Conservation (phyloP, 1,284 basidiomycete genomes). For the Puccinia triticina region DNA sequence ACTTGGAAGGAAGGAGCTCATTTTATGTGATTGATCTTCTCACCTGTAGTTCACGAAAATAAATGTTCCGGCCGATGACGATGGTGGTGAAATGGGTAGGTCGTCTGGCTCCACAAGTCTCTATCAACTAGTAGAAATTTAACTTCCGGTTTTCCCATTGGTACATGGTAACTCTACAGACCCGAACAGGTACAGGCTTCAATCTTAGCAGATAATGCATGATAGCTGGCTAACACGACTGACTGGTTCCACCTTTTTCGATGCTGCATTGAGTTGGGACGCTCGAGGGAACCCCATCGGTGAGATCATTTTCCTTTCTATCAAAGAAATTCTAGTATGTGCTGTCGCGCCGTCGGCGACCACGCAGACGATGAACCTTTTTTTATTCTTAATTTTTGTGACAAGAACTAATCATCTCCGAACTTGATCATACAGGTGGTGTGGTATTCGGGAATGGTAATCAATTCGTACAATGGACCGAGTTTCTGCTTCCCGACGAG, state of each 20-base stretch:
- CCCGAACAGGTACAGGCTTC: conserved; percentile 22
- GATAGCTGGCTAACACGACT: neutral
- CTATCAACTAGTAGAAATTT: neutral
- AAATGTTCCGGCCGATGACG: conserved; percentile 24
- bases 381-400: neutral
- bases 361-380: too few species aligned
- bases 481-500: conserved; percentile 45
- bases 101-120: neutral
- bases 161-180: neutral
- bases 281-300: conserved; percentile 5
- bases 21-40: neutral
- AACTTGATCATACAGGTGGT: neutral
- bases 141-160: neutral
- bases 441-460: conserved; percentile 43
- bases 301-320: neutral
- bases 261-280: neutral
- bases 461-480: conserved; percentile 47
- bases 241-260: neutral
- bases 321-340: neutral
- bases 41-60: conserved; percentile 46
- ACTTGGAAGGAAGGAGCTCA: neutral
- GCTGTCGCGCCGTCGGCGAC: neutral
- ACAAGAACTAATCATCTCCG: too few species aligned
- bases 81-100: conserved; percentile 48
- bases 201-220: neutral